Conservation (phyloP, 768 basidiomycete genomes). For the Russula virescens region DNA sequence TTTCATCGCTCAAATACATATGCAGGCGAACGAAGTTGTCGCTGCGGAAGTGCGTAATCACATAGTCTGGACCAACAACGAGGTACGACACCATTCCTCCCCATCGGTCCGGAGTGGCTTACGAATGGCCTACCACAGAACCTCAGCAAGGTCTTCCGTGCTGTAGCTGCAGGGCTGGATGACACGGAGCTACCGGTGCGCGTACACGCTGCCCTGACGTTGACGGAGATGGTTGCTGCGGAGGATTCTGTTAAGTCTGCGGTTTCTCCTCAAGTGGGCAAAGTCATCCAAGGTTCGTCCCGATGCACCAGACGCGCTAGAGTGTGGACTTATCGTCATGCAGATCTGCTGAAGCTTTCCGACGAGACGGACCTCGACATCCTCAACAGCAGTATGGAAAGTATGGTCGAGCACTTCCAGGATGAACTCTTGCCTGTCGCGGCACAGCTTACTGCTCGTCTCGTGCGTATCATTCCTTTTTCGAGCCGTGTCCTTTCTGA, state of each 20-base stretch:
- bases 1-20: neutral
- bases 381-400: slow-evolving; percentile 76
- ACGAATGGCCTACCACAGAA: slow-evolving; percentile 37
- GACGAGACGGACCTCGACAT: slow-evolving; percentile 88
- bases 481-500: slow-evolving; percentile 6
- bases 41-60: slow-evolving; percentile 66
- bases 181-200: slow-evolving; percentile 78
- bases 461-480: slow-evolving; percentile 43
- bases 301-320: neutral
- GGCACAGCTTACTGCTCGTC: slow-evolving; percentile 66
- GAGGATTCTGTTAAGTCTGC: slow-evolving; percentile 63
- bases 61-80: slow-evolving; percentile 58
- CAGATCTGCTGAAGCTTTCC: slow-evolving; percentile 83
- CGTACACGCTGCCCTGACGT: slow-evolving; percentile 74
- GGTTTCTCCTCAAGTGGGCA: slow-evolving; percentile 72
- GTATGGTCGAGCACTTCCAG: slow-evolving; percentile 82
- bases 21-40: slow-evolving; percentile 77
- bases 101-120: neutral
- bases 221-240: slow-evolving; percentile 66
- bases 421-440: slow-evolving; percentile 81
- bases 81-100: slow-evolving; percentile 38
- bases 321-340: neutral
- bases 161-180: slow-evolving; percentile 61
- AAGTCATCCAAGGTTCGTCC: slow-evolving; percentile 72
- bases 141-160: slow-evolving; percentile 57